phyloP scores from a whole-genome alignment of 2,329 filamentous ascomycete species.

The Alternaria alternata region DNA sequence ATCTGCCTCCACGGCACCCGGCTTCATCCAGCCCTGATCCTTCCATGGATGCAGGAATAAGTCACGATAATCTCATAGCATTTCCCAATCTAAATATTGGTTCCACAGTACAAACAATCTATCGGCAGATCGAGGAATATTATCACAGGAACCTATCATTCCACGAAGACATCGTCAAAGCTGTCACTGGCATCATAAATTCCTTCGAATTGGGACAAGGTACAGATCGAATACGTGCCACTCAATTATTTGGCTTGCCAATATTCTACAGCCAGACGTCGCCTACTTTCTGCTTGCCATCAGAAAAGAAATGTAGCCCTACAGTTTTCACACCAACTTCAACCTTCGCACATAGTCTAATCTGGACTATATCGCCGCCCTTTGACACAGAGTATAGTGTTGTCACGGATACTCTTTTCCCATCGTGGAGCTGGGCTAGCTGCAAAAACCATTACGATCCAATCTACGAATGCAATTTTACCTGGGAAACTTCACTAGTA shows the following conservation, averaged over 20 bases:
- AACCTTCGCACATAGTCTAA: background rate
- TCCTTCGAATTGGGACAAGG: background rate
- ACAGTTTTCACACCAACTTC: background rate
- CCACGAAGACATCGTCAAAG: background rate
- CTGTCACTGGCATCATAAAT: background rate
- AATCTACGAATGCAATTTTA: rapidly evolving
- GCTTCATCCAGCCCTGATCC: background rate
- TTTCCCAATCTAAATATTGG: background rate
- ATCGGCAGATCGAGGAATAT: background rate
- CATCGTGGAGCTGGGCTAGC: background rate
- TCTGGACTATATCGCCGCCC: background rate
- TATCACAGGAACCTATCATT: background rate
- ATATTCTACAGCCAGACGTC: background rate
- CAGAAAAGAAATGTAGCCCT: rapidly evolving
- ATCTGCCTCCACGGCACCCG: background rate
- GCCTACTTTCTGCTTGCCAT: background rate
- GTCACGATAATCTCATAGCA: background rate
- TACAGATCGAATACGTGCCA: background rate
- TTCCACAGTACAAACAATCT: background rate
- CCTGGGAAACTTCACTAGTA: no score
- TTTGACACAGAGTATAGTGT: background rate
- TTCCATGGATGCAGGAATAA: background rate
- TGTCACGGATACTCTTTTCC: background rate
- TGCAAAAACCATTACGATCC: rapidly evolving
- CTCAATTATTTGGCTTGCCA: background rate